Base-by-base conservation (phyloP, 2,329 filamentous ascomycete species). In the Pseudopithomyces chartarum region DNA sequence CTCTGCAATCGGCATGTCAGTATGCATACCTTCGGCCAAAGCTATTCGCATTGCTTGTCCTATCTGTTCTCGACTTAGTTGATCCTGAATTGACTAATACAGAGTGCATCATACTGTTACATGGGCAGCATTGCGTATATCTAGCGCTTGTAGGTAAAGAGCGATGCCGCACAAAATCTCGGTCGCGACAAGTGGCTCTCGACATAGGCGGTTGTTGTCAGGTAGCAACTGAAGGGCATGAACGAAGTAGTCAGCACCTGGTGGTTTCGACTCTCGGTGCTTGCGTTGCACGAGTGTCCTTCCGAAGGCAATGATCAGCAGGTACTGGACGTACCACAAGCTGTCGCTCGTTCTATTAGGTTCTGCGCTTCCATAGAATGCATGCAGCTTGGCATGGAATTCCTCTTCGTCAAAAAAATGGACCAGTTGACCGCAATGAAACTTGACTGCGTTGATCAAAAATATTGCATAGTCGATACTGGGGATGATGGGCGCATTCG, bases 241-340 rank as follows among this genome's bases (percentile, higher is more conserved):
- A 88, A 91, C 65, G 85, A 88, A 66, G 79, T 80, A 58, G 85
- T 96, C 80, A 0, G 77, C 75, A 0, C 83, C 83, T 0, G 81
- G 77, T 0, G 82, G 82, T 2, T 70, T 57, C 12, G 60, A 59
- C 55, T 51, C 49, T 8, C 61, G 60, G 33, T 63, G 54, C 33
- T 76, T 64, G 38, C 74, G 75, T 23, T 78, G 77, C 0, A 80
- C 75, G 32, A 85, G 82, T 0, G 80, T 81, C 59, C 85, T 85
- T 0, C 83, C 83, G 56, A 85, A 83, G 0, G 83, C 83, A 2
- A 85, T 70, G 10, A 85, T 76, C 0, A 85, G 70, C 2, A 85
- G 69, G 15, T 82, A 84, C 49, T 85, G 83, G 15, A 83, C 79
- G 53, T 82, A 84, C 75, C 81, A 84, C 1, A 85, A 64, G 11